These are phyloP conservation scores for Spathaspora sp. DNA, from an alignment of 805 yeast species.

Conservation along the genomic window DNA sequence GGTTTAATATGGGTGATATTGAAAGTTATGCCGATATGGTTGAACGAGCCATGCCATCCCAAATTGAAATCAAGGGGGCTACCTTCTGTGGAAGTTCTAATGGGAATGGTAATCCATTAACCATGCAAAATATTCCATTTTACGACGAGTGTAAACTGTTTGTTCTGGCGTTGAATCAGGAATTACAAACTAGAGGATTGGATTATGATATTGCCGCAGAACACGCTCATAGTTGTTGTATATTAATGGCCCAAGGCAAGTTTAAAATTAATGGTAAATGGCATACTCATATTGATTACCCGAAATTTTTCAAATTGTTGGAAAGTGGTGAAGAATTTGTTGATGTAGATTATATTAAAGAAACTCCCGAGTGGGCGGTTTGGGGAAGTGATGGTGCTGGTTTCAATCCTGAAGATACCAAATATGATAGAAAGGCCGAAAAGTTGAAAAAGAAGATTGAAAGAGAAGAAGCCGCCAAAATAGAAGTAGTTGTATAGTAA, in stretches of 20 bases:
- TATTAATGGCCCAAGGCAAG: slow-evolving; percentile 71
- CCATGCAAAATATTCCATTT: slow-evolving; percentile 94
- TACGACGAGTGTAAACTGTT: slow-evolving; percentile 84
- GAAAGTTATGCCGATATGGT: slow-evolving; percentile 86
- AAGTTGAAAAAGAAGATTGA: slow-evolving; percentile 44
- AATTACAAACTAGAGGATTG: slow-evolving; percentile 62
- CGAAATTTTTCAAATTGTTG: slow-evolving; percentile 67
- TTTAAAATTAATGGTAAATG: slow-evolving; percentile 71
- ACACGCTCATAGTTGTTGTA: slow-evolving; percentile 93
- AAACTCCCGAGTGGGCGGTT: slow-evolving; percentile 88
- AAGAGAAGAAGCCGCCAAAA: slow-evolving; percentile 27
- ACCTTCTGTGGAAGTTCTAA: slow-evolving; percentile 89
- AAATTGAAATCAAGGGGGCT: slow-evolving; percentile 91
- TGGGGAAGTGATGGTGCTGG: slow-evolving; percentile 87
- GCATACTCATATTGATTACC: slow-evolving; percentile 88
- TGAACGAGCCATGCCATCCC: slow-evolving; percentile 75
- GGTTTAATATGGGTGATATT: slow-evolving; percentile 81
- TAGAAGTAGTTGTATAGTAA: background rate
- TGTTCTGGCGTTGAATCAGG: slow-evolving; percentile 60
- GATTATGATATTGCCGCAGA: slow-evolving; percentile 87
- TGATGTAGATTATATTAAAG: slow-evolving; percentile 75
- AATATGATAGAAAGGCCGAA: slow-evolving; percentile 62
- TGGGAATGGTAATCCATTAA: slow-evolving; percentile 81
- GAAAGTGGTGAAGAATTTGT: slow-evolving; percentile 63
- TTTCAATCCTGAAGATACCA: slow-evolving; percentile 80